Percentiles rank a stretch among this genome's conserved stretches.
phyloP scores from a whole-genome alignment of 805 yeast species.

The Sugiyamaella valdiviana region DNA sequence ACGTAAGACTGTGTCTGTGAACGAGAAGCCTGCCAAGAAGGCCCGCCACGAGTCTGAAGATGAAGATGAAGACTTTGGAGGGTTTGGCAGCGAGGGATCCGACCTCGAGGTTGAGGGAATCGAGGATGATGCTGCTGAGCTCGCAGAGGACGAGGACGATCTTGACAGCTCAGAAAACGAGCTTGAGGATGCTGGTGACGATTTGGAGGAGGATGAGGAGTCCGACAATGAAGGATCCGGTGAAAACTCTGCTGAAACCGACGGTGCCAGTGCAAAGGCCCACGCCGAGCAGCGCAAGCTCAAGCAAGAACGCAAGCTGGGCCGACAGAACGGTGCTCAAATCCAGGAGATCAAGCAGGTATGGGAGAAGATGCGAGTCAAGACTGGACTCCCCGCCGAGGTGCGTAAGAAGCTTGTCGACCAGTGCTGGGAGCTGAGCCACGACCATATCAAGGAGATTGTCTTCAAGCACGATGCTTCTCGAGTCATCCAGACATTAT shows the following conservation, averaged over 20 bases:
- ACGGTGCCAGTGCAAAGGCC: conserved; percentile 29
- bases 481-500: conserved; percentile 88
- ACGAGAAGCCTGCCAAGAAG: background rate
- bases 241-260: conserved; percentile 28
- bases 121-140: conserved; percentile 5
- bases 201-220: conserved; percentile 11
- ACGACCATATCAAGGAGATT: conserved; percentile 71
- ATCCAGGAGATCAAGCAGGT: conserved; percentile 77
- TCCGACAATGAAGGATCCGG: conserved; percentile 12
- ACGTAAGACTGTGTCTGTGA: background rate
- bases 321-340: conserved; percentile 80
- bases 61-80: conserved; percentile 2
- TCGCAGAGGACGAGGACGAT: conserved; percentile 14
- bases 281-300: conserved; percentile 66
- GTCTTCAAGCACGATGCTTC: conserved; percentile 96
- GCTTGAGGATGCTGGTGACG: conserved; percentile 7
- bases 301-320: conserved; percentile 74
- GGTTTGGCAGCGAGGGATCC: too few species aligned
- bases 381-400: conserved; percentile 70
- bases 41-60: background rate
- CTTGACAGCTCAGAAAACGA: background rate
- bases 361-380: conserved; percentile 90
- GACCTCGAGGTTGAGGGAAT: conserved; percentile 6
- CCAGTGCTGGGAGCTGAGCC: conserved; percentile 78
- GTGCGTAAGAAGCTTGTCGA: conserved; percentile 70